These are phyloP conservation scores for Limnanthes douglasii DNA, from an alignment of 345 rosid genomes.

Conservation along the genomic window DNA sequence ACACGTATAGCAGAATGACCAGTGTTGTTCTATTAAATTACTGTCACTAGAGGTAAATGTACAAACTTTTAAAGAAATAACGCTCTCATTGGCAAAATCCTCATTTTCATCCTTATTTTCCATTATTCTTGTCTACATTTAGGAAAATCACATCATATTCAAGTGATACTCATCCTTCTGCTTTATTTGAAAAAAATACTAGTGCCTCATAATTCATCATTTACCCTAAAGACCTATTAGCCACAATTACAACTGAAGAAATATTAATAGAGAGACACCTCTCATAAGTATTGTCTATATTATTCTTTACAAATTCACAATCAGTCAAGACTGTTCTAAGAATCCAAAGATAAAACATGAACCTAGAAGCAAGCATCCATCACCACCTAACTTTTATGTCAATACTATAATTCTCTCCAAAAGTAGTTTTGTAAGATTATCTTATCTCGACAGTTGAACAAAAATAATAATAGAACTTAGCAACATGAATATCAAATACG, in stretches of 20 bases:
- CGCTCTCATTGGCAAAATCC: constrained; percentile 74
- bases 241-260: constrained; percentile 25
- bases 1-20: constrained; percentile 99
- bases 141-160: constrained; percentile 92
- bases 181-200: constrained; percentile 54
- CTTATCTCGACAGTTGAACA: constrained; percentile 68
- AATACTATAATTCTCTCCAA: constrained; percentile 47
- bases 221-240: constrained; percentile 46
- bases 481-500: constrained; percentile 58
- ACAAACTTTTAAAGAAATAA: constrained; percentile 86
- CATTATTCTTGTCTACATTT: constrained; percentile 98
- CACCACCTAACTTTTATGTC: constrained; percentile 60
- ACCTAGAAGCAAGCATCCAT: constrained; percentile 64
- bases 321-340: constrained; percentile 58
- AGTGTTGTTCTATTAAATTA: constrained; percentile 98
- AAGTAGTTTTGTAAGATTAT: constrained; percentile 41
- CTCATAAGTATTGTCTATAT: constrained; percentile 24
- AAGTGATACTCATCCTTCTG: constrained; percentile 48
- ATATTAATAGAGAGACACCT: constrained; percentile 36
- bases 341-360: constrained; percentile 67
- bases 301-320: constrained; percentile 33
- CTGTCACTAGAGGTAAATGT: constrained; percentile 98
- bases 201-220: constrained; percentile 53
- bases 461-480: constrained; percentile 65
- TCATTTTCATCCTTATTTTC: constrained; percentile 96